phyloP scores from a whole-genome alignment of 164 flowering plant species.

The Akebia trifoliata region DNA sequence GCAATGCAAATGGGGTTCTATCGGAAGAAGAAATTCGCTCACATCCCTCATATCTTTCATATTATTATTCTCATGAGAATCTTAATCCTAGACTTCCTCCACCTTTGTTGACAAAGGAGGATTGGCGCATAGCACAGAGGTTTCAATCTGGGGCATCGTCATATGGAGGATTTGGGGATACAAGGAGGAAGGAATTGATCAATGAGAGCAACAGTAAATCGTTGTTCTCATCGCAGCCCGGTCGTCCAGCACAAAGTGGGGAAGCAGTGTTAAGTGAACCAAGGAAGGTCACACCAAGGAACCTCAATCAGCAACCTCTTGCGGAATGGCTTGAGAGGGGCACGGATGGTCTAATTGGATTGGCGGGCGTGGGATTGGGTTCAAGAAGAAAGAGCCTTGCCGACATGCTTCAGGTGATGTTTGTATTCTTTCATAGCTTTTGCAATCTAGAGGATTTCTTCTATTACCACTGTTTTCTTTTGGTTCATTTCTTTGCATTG shows the following conservation, averaged over 20 bases:
- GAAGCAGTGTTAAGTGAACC: constrained; percentile 44
- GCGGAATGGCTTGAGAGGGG: constrained; percentile 50
- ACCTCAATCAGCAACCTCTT: constrained; percentile 39
- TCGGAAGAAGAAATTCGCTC: constrained; percentile 73
- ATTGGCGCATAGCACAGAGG: constrained; percentile 80
- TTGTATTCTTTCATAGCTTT: neutral
- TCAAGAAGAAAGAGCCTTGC: constrained; percentile 73
- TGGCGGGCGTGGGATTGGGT: constrained; percentile 46
- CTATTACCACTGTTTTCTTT: no score
- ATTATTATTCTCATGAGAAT: constrained; percentile 71
- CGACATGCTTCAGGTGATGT: constrained; percentile 76
- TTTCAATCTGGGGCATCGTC: constrained; percentile 49
- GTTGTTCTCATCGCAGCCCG: constrained; percentile 67
- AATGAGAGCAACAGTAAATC: constrained; percentile 37
- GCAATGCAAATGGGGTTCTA: constrained; percentile 18
- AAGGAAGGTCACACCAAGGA: constrained; percentile 40
- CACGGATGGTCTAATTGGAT: constrained; percentile 33
- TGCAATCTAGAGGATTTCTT: constrained; percentile 1
- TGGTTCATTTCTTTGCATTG: no score
- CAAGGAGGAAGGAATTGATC: constrained; percentile 37
- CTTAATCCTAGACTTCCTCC: constrained; percentile 86
- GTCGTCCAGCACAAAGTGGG: constrained; percentile 31
- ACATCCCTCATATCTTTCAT: constrained; percentile 71
- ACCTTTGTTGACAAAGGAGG: constrained; percentile 70
- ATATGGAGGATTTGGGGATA: constrained; percentile 42